Conservation (phyloP, 139 green algal genomes). For the Gonium pectorale region DNA sequence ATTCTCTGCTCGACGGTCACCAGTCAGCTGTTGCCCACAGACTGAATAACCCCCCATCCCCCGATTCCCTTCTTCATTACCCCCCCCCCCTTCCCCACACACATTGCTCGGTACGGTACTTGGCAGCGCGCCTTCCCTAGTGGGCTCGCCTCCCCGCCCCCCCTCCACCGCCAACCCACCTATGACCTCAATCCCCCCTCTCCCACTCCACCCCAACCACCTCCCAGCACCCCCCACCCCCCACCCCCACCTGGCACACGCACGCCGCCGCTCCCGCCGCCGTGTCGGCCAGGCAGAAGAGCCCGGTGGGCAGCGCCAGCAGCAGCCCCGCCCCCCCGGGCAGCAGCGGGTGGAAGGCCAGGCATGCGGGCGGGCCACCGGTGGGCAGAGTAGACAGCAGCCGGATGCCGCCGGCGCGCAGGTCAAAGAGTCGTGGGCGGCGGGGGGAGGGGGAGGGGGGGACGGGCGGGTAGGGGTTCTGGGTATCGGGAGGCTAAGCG, state of each 20-base stretch:
- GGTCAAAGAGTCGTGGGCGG: slow-evolving; percentile 72
- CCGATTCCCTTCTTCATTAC: no score
- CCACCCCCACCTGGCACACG: slow-evolving; percentile 63
- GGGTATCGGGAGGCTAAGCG: no score
- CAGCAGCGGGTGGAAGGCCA: slow-evolving; percentile 83
- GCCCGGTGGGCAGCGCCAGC: slow-evolving; percentile 64
- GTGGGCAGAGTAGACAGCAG: slow-evolving; percentile 71
- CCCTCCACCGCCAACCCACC: no score
- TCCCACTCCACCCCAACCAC: neutral
- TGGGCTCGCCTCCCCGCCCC: no score
- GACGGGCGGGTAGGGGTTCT: neutral
- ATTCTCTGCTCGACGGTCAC: no score
- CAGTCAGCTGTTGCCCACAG: no score
- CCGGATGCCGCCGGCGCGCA: slow-evolving; percentile 63
- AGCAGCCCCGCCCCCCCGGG: slow-evolving; percentile 75
- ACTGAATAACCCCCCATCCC: no score
- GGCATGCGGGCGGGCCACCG: slow-evolving; percentile 46
- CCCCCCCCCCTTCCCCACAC: neutral
- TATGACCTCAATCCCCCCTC: no score
- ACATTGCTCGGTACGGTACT: no score
- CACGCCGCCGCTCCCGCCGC: slow-evolving; percentile 36
- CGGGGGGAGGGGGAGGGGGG: neutral
- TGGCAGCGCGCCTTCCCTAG: no score
- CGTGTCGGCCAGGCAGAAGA: slow-evolving; percentile 77
- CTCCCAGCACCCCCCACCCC: neutral